A percentile compares a stretch with the other conserved stretches of the same genome.
phyloP scores from a whole-genome alignment of 2,329 filamentous ascomycete genomes.

The Botryosphaeria dothidea region DNA sequence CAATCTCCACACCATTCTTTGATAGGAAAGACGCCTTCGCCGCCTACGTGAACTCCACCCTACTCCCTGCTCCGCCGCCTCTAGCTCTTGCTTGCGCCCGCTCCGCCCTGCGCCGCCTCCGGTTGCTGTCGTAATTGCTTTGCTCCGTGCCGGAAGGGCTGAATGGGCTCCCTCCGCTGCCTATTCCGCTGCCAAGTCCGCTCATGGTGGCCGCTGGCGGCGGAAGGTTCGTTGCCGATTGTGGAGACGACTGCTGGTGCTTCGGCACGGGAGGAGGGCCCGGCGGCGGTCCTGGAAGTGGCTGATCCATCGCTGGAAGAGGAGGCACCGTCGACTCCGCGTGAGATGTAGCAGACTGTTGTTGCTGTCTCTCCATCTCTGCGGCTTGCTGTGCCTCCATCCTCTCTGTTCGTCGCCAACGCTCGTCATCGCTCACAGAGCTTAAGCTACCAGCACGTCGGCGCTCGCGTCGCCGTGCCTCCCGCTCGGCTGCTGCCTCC shows the following conservation, averaged over 20 bases:
- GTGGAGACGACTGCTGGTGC: constrained; percentile 16
- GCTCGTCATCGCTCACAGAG: constrained; percentile 40
- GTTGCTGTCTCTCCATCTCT: constrained; percentile 16
- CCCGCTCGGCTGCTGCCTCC: constrained; percentile 62
- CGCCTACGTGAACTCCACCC: constrained; percentile 40
- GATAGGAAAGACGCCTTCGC: constrained; percentile 6
- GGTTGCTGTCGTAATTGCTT: constrained; percentile 41
- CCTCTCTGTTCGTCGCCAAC: constrained; percentile 41
- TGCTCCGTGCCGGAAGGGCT: constrained; percentile 37
- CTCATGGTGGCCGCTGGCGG: neutral
- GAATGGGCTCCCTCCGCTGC: constrained; percentile 31
- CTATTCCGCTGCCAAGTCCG: constrained; percentile 30
- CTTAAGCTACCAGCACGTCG: constrained; percentile 41
- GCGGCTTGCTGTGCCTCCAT: constrained; percentile 28
- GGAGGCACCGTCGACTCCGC: constrained; percentile 21
- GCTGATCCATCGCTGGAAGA: constrained; percentile 5
- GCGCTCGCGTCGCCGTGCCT: constrained; percentile 52
- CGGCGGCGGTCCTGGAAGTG: constrained; percentile 31
- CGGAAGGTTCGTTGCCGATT: constrained; percentile 1
- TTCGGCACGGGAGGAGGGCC: constrained; percentile 27
- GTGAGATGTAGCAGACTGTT: constrained; percentile 27
- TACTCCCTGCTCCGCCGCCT: constrained; percentile 24
- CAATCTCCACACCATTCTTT: constrained; percentile 35
- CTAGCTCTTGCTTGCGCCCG: constrained; percentile 38
- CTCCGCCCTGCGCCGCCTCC: constrained; percentile 40